Percentiles rank a stretch among this genome's conserved stretches.
Conservation (phyloP, 163 green algal genomes). For the Chlorella variabilis region DNA sequence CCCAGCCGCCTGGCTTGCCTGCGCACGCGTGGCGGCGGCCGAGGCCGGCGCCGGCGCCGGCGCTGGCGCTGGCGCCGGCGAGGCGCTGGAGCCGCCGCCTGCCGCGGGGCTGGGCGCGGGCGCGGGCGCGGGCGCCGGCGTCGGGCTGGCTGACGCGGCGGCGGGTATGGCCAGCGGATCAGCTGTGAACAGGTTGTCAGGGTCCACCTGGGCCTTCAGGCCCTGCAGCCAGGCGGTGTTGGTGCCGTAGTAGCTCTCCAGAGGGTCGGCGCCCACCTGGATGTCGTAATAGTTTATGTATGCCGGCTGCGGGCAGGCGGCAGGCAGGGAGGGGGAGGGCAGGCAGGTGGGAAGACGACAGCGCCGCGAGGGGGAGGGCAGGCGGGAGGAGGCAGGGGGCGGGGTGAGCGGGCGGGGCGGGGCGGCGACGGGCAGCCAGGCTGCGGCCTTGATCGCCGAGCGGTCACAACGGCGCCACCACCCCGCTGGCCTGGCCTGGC, state of each 20-base stretch:
- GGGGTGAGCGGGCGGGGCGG: too few species aligned
- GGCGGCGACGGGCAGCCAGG: not conserved
- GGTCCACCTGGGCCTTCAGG: constrained; percentile 12
- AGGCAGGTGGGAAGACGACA: not conserved
- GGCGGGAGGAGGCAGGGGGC: not conserved
- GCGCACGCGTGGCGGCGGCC: too few species aligned
- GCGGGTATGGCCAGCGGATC: constrained; percentile 15
- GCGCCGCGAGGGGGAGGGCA: not conserved
- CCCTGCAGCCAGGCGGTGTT: constrained; percentile 5
- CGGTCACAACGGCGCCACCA: too few species aligned
- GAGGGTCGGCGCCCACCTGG: not conserved
- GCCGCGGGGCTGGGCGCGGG: too few species aligned
- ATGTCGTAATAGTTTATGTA: constrained; percentile 22
- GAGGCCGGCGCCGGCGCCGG: too few species aligned
- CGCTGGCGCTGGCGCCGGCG: too few species aligned
- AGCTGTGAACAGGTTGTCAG: constrained; percentile 1
- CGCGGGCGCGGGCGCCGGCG: too few species aligned
- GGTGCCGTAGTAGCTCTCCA: not conserved
- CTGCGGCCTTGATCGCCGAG: too few species aligned
- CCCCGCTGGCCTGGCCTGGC: too few species aligned
- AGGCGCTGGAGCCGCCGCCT: not conserved
- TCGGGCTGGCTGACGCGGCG: not conserved
- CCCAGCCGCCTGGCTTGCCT: too few species aligned
- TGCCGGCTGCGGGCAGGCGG: not conserved
- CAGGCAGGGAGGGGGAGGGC: not conserved